Percentiles rank a stretch among this genome's conserved stretches.
Conservation (phyloP, 1,284 basidiomycete species). For the Moesziomyces sp. region DNA sequence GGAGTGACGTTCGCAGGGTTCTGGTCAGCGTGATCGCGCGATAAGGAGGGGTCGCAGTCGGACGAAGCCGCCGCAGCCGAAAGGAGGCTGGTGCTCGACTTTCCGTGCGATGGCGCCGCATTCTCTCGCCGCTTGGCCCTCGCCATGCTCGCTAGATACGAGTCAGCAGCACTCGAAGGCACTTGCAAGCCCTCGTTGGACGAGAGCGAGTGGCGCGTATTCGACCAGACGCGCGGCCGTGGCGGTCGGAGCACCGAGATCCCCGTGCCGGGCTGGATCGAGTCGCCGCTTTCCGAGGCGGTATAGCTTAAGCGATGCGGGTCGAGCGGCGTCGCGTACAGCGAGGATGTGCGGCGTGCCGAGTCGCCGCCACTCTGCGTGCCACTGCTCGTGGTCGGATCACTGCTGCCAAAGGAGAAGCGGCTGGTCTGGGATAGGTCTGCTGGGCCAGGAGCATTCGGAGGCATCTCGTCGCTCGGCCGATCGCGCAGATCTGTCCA, state of each 20-base stretch:
- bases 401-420: constrained; percentile 19
- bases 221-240: not conserved
- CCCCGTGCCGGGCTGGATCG: not conserved
- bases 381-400: constrained; percentile 9
- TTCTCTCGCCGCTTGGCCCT: not conserved
- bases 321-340: constrained; percentile 4
- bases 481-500: constrained; percentile 16
- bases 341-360: constrained; percentile 1
- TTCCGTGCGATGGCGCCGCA: not conserved
- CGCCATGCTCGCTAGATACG: not conserved
- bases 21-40: not conserved
- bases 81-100: constrained; percentile 5
- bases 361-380: constrained; percentile 5
- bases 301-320: constrained; percentile 4
- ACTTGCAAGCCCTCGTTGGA: not conserved
- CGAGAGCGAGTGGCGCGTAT: not conserved
- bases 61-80: constrained; percentile 14
- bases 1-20: not conserved
- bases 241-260: constrained; percentile 3
- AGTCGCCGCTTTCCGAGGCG: constrained; percentile 6
- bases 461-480: constrained; percentile 2
- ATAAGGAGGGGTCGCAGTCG: constrained; percentile 7
- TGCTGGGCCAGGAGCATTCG: not conserved
- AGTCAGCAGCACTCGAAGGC: not conserved
- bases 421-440: constrained; percentile 3